A percentile compares a stretch with the other conserved stretches of the same genome.
Evolutionary conservation across 2,329 filamentous ascomycete genomes (phyloP).

Genomic region (Xylaria sp.): DNA sequence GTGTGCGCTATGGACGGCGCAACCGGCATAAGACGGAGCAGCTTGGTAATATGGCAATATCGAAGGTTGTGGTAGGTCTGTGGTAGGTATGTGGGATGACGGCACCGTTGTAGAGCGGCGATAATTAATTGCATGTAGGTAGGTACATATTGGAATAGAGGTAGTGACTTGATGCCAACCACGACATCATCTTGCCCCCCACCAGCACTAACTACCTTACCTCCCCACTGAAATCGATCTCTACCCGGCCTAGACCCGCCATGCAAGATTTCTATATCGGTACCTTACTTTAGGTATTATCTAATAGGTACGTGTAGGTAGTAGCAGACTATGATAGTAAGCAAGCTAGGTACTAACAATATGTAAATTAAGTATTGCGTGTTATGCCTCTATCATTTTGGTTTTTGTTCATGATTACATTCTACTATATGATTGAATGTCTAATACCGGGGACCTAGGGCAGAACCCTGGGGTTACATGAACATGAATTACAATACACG

Average conservation of each 20-base stretch:
- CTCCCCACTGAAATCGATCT: not conserved
- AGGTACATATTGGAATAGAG: not conserved
- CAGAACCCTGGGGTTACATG: too few relatives aligned
- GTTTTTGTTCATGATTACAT: too few relatives aligned
- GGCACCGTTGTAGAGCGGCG: slow-evolving; percentile 24
- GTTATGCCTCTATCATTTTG: too few relatives aligned
- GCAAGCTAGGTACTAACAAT: too few relatives aligned
- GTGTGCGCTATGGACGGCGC: slow-evolving; percentile 11
- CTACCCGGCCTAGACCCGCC: slow-evolving; percentile 8
- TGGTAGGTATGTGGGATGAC: slow-evolving; percentile 13
- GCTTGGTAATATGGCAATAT: slow-evolving; percentile 9
- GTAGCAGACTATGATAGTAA: too few relatives aligned
- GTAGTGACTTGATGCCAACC: slow-evolving; percentile 22
- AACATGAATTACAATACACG: too few relatives aligned
- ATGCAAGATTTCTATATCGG: not conserved
- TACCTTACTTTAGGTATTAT: not conserved
- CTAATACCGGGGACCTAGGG: too few relatives aligned
- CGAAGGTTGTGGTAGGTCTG: slow-evolving; percentile 1
- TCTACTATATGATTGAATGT: too few relatives aligned
- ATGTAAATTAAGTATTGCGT: too few relatives aligned
- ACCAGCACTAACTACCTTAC: not conserved
- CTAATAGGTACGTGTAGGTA: too few relatives aligned
- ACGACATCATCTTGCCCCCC: slow-evolving; percentile 34
- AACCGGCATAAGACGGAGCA: slow-evolving; percentile 18
- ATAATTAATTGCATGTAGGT: slow-evolving; percentile 3